Percentiles rank a stretch among this genome's conserved stretches.
These are phyloP conservation scores for Oryza coarctata DNA, from an alignment of 176 grass and related monocot species.

Conservation along the genomic window DNA sequence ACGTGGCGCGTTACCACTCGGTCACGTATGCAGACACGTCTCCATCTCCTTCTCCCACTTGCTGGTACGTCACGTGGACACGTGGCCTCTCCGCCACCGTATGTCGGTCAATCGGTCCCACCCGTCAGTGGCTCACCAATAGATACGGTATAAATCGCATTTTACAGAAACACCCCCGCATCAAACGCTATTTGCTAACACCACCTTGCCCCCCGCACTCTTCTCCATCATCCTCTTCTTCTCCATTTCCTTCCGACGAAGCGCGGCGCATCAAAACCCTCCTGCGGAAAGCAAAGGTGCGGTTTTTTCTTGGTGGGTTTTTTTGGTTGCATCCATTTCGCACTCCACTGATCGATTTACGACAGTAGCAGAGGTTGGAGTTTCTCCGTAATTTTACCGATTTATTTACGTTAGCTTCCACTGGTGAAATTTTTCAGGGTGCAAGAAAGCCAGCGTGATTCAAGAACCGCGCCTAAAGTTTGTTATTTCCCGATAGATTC, in stretches of 20 bases:
- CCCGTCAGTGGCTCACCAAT: not conserved
- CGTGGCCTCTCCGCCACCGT: not conserved
- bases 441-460: not conserved
- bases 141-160: not conserved
- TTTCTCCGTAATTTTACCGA: not conserved
- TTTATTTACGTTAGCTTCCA: not conserved
- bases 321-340: not conserved
- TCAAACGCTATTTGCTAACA: not conserved
- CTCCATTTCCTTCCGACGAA: not conserved
- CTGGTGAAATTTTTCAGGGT: not conserved
- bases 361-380: not conserved
- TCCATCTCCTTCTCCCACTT: not conserved
- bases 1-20: not conserved
- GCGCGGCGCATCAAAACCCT: not conserved
- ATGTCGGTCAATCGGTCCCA: not conserved
- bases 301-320: no score
- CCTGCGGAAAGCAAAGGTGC: not conserved
- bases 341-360: not conserved
- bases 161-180: not conserved
- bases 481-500: not conserved
- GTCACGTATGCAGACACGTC: not conserved
- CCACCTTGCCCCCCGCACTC: no score
- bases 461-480: not conserved
- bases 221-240: no score
- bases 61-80: not conserved